A percentile compares a stretch with the other conserved stretches of the same genome.
Evolutionary conservation across 2,329 filamentous ascomycete species (phyloP).

Genomic region (Cordyceps sp.): DNA sequence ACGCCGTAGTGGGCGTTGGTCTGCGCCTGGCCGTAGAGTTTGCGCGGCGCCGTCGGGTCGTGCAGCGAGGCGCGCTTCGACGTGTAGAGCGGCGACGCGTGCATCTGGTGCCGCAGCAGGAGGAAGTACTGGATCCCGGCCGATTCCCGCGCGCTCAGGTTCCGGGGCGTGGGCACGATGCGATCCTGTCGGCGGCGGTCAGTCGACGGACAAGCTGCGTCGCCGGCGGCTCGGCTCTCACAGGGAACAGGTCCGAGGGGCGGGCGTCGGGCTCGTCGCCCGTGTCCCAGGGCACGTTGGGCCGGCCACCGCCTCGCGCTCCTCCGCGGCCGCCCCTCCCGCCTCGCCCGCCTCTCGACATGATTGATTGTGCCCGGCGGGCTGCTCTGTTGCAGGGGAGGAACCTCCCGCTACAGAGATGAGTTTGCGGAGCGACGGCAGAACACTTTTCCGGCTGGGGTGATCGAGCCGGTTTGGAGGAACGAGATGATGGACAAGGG

Average conservation of each 20-base stretch:
- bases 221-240: constrained; percentile 11
- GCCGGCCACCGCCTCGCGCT: constrained; percentile 25
- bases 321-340: constrained; percentile 31
- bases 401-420: too few species aligned
- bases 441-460: not conserved
- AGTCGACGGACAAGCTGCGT: not conserved
- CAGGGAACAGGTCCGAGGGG: constrained; percentile 43
- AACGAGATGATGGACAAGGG: too few species aligned
- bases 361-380: constrained; percentile 9
- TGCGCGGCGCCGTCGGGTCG: constrained; percentile 22
- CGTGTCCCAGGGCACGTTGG: constrained; percentile 33
- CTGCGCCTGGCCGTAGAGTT: constrained; percentile 39
- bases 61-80: constrained; percentile 27
- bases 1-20: constrained; percentile 38
- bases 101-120: constrained; percentile 38
- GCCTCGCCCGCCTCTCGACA: constrained; percentile 37
- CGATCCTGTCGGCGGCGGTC: constrained; percentile 22
- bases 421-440: too few species aligned
- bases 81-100: constrained; percentile 38
- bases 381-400: not conserved
- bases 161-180: constrained; percentile 26
- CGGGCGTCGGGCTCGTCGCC: constrained; percentile 38
- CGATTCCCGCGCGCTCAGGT: constrained; percentile 26
- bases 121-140: constrained; percentile 33
- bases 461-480: not conserved